Evolutionary conservation across 2,329 filamentous ascomycete species (phyloP), one percentile per base, ranked within the genome.

Genomic region (Alternaria atra): DNA sequence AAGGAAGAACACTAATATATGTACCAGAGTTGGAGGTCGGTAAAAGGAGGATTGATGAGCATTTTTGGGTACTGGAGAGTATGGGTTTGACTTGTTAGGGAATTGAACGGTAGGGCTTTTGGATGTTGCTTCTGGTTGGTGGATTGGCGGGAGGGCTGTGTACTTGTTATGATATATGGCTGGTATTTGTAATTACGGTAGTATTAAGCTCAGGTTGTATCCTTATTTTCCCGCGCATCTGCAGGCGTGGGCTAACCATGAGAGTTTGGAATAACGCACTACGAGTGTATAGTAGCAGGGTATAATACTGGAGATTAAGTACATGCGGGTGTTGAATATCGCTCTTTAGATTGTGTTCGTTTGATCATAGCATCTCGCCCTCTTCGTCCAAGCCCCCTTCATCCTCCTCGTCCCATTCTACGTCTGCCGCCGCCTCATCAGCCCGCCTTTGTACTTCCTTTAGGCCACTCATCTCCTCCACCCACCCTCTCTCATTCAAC

Each of bases 401-500:
- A 9, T 70, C 73, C n/a, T 73, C 74, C 6, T 67, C 64, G 29
- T 87, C 87, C 83, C 87, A 90, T 27, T 91, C 89, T 47, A 91
- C 79, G 44, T 87, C 78, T 27, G 66, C 77, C 6, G 76, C 80
- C 47, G 79, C 80, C 62, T 81, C 83, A 52, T 84, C 83, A 1
- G 83, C 83, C 43, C 71, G 66, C 52, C 82, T 72, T 70, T 85
- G 83, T 59, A 93, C 88, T 90, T 29, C 90, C 86, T 62, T 59
- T 27, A 64, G 12, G 0, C 91, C 91, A 35, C 88, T 91, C 29
- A 94, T 81, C 75, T 94, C 91, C 30, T 90, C 87, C 0, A 96
- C 90, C 73, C 91, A 95, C 2, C 92, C 89, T 72, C 88, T 89
- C 77, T 94, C 90, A 61, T 88, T 86, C 13, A 95, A 79, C 0